Evolutionary conservation across 306 rosid genomes (phyloP).

Genomic region (Quercus cerris): DNA sequence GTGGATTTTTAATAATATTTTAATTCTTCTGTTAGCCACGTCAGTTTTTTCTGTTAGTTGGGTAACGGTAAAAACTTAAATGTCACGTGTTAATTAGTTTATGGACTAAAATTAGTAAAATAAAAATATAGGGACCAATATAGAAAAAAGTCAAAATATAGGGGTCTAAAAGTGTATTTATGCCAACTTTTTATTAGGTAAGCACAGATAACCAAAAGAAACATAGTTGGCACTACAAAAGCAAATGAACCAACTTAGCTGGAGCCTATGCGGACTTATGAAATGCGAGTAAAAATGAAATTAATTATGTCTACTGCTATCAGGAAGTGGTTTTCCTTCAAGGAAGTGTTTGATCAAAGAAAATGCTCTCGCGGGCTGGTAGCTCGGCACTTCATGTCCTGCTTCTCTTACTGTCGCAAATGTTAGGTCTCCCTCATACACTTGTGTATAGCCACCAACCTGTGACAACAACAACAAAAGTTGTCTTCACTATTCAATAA

Average conservation of each 20-base stretch:
- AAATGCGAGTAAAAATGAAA: no score
- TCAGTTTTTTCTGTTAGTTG: no score
- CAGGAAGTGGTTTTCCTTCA: slow-evolving; percentile 54
- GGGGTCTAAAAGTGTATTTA: no score
- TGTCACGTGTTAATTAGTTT: no score
- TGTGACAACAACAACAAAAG: slow-evolving; percentile 9
- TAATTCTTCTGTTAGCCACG: no score
- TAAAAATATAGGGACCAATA: no score
- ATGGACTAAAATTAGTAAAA: no score
- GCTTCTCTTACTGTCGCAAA: slow-evolving; percentile 76
- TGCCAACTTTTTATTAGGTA: neutral
- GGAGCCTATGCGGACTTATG: no score
- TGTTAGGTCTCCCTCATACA: slow-evolving; percentile 58
- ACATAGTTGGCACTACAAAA: neutral
- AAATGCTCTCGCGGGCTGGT: slow-evolving; percentile 70
- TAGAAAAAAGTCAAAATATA: no score
- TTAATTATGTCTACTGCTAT: slow-evolving; percentile 10
- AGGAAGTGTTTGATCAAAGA: slow-evolving; percentile 62
- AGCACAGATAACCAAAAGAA: neutral
- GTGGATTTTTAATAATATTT: no score
- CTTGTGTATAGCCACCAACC: slow-evolving; percentile 73
- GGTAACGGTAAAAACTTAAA: no score
- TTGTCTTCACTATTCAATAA: no score
- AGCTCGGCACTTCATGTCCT: slow-evolving; percentile 92
- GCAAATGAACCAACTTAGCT: neutral